Base-by-base conservation (phyloP, 345 rosid species). In the Melaleuca quinquenervia region DNA sequence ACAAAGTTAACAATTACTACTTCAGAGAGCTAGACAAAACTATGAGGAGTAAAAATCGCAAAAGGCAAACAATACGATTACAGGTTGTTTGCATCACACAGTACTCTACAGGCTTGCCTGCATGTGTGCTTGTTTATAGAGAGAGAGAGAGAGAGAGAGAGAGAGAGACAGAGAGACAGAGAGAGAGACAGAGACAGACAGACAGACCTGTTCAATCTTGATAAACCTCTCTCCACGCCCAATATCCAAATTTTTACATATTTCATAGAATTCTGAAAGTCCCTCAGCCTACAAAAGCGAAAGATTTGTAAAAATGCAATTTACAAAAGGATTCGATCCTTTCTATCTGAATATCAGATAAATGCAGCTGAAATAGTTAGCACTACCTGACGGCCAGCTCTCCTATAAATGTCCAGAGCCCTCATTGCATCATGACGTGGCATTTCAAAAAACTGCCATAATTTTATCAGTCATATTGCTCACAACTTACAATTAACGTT, bases 371-470 rank as follows among this genome's bases (percentile, higher is more conserved):
- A 53, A 56, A 75, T 55, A 22, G 56, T 83, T 49, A 82, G 62
- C 83, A 54, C 74, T 92, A 97, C 99, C 99, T 96, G 99, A 87
- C 94, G 95, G 70, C 97, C 95, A 20, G 98, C 93, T 89, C 95
- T 93, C 89, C 93, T 94, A 89, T 97, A 97, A 88, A 96, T 90
- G 56, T 94, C 96, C 90, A 96, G 85, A 51, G 96, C 99, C 93
- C 87, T 97, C 62, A 93, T 51, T 89, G 99, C 98, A 93, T 97
- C 99, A 82, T 86, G 88, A 41, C 96, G 94, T 91, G 91, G 95
- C 99, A 97, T 97, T 90, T 97, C 99, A 87, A 97, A 97, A 93
- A 97, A 97, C 99, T 97, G 94, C n/a, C 89, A 85, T 36, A 54
- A 84, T 51, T 52, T 82, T 82, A 85, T 83, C 80, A 58, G 89